Base-by-base conservation (phyloP, 306 rosid species). In the Cicer judaicum region DNA sequence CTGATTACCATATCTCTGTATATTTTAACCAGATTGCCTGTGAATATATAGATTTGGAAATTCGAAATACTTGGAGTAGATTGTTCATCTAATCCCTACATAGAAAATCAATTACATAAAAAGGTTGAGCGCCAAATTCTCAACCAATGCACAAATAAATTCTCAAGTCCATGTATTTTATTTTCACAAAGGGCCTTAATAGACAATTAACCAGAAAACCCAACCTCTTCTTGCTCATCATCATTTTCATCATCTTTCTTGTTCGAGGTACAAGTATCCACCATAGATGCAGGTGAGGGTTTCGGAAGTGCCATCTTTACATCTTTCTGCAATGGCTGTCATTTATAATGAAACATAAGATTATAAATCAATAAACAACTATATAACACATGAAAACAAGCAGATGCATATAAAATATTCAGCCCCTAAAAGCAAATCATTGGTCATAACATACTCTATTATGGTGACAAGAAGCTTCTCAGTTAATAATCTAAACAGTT, bases 281-380 rank as follows among this genome's bases (percentile, higher is more conserved):
- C 85, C 75, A 72, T 60, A 8, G 85, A 70, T 13, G 88, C 73
- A 64, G 96, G 93, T 67, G 64, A 85, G 57, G 99, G 95, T 75
- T 87, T 87, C 9, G 99, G 99, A 79, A 94, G 93, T 62, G 88
- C 66, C 73, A 81, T 88, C 19, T 76, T 81, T 74, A 69, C 73
- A 66, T 87, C 88, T 56, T 82, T 84, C 77, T 84, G 84, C 38
- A 29, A 89, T 76, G 84, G 87, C 99, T 94, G 89, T 81, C 79
- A 81, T 78, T 52, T 40, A 64, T 64, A 79, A 39, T 11, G 41
- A 73, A 76, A 63, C 10, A 64, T 7, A 55, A 46, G 11, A 76
- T 13, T 49, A 78, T 41, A 48, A 63, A 65, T 47, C 48, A 18
- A 56, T 55, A 52, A 34, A 56, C 29, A 61, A 62, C 41, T 6